phyloP scores from a whole-genome alignment of 2,329 filamentous ascomycete genomes.

The Grosmannia huntii region DNA sequence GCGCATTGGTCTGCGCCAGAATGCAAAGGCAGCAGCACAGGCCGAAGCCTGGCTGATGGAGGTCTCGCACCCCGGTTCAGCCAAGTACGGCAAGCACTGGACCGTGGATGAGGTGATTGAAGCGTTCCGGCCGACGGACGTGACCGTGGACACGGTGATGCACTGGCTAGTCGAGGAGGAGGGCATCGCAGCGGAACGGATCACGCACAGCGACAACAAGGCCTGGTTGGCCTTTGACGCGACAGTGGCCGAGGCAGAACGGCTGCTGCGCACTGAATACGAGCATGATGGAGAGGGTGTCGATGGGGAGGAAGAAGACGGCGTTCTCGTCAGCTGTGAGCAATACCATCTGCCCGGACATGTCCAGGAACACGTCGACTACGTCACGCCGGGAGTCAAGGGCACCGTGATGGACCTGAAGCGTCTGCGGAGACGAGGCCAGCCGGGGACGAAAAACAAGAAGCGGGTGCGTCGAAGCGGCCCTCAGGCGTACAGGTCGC shows the following conservation, averaged over 20 bases:
- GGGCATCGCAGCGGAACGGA: slow-evolving; percentile 9
- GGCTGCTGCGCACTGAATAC: slow-evolving; percentile 11
- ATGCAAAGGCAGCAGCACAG: not conserved
- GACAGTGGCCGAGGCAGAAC: slow-evolving; percentile 11
- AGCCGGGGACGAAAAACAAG: not conserved
- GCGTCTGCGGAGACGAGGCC: not conserved
- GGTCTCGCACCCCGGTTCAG: slow-evolving; percentile 12
- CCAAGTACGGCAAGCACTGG: slow-evolving; percentile 24
- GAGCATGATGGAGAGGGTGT: not conserved
- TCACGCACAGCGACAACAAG: slow-evolving; percentile 7
- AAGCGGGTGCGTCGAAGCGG: not conserved
- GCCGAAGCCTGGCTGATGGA: slow-evolving; percentile 6
- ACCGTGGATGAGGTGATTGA: slow-evolving; percentile 21
- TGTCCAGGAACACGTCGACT: slow-evolving; percentile 37
- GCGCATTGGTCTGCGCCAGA: slow-evolving; percentile 6
- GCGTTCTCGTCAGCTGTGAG: slow-evolving; percentile 10
- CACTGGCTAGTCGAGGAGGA: slow-evolving; percentile 18
- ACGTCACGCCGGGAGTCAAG: slow-evolving; percentile 33
- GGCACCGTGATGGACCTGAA: not conserved
- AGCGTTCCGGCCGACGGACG: slow-evolving; percentile 21
- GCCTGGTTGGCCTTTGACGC: slow-evolving; percentile 14
- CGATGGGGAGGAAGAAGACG: not conserved
- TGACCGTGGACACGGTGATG: slow-evolving; percentile 18
- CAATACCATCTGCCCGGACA: slow-evolving; percentile 30
- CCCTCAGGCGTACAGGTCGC: not conserved